These are phyloP conservation scores for Dioscorea alata DNA, from an alignment of 106 monocot genomes.

Conservation along the genomic window DNA sequence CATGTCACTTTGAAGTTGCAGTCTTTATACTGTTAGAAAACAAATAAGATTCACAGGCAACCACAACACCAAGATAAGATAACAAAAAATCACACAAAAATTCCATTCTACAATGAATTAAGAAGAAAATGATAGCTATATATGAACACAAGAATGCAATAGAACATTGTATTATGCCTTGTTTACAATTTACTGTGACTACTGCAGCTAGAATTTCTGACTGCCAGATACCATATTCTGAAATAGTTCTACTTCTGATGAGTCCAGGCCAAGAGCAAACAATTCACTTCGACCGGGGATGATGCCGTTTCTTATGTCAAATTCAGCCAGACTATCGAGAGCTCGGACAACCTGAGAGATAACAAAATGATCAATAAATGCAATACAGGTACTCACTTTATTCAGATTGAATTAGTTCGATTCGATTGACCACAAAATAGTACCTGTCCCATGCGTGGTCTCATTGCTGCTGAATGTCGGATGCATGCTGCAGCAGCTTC, in stretches of 20 bases:
- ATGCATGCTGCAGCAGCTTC: slow-evolving; percentile 74
- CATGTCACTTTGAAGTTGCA: too few relatives aligned
- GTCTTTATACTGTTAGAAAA: too few relatives aligned
- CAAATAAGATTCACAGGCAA: too few relatives aligned
- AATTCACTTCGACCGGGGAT: slow-evolving; percentile 53
- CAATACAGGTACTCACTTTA: not conserved
- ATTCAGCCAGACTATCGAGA: slow-evolving; percentile 49
- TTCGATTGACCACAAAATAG: not conserved
- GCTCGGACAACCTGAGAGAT: slow-evolving; percentile 52
- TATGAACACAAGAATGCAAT: too few relatives aligned
- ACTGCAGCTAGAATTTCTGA: slow-evolving; percentile 13
- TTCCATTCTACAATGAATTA: too few relatives aligned
- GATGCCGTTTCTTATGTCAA: slow-evolving; percentile 57
- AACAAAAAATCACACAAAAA: too few relatives aligned
- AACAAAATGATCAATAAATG: not conserved
- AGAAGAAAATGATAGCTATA: too few relatives aligned
- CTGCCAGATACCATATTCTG: slow-evolving; percentile 56
- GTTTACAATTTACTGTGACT: slow-evolving; percentile 9
- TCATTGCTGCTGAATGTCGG: slow-evolving; percentile 63
- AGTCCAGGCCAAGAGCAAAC: slow-evolving; percentile 27
- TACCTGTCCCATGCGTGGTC: slow-evolving; percentile 87
- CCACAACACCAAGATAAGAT: too few relatives aligned
- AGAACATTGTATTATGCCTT: not conserved
- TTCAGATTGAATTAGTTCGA: not conserved
- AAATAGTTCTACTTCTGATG: slow-evolving; percentile 53